Percentiles rank a stretch among this genome's conserved stretches.
These are phyloP conservation scores for Candida oleophila DNA, from an alignment of 805 yeast genomes.

Conservation along the genomic window DNA sequence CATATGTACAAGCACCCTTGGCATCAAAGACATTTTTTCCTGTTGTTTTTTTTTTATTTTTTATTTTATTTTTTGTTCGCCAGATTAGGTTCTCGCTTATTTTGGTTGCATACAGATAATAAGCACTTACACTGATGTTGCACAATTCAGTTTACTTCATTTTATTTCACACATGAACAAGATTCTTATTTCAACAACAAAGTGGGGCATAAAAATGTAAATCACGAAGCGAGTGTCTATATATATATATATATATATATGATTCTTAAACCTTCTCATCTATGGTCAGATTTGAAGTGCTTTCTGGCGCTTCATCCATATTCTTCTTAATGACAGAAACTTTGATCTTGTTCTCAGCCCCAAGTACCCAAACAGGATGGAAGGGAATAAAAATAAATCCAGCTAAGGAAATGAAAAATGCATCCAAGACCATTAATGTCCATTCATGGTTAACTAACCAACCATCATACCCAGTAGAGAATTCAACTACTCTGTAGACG, in stretches of 20 bases:
- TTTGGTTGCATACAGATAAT: too few relatives aligned
- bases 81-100: too few relatives aligned
- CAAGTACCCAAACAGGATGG: slow-evolving; percentile 40
- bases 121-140: too few relatives aligned
- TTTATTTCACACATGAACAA: too few relatives aligned
- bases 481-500: slow-evolving; percentile 40
- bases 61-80: too few relatives aligned
- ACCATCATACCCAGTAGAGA: slow-evolving; percentile 37
- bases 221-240: background rate
- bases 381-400: slow-evolving; percentile 37
- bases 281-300: background rate
- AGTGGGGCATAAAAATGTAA: background rate
- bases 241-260: background rate
- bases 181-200: background rate
- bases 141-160: too few relatives aligned
- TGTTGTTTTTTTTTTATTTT: too few relatives aligned
- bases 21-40: too few relatives aligned
- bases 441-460: slow-evolving; percentile 36
- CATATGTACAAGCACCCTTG: too few relatives aligned
- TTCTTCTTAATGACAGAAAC: slow-evolving; percentile 27
- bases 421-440: slow-evolving; percentile 38
- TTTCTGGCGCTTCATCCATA: slow-evolving; percentile 11
- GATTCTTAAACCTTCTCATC: background rate
- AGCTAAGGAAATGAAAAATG: slow-evolving; percentile 34
- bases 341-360: slow-evolving; percentile 24